Percentiles rank a stretch among this genome's conserved stretches.
Evolutionary conservation across 768 basidiomycete species (phyloP).

Genomic region (Suillus subalutaceus): DNA sequence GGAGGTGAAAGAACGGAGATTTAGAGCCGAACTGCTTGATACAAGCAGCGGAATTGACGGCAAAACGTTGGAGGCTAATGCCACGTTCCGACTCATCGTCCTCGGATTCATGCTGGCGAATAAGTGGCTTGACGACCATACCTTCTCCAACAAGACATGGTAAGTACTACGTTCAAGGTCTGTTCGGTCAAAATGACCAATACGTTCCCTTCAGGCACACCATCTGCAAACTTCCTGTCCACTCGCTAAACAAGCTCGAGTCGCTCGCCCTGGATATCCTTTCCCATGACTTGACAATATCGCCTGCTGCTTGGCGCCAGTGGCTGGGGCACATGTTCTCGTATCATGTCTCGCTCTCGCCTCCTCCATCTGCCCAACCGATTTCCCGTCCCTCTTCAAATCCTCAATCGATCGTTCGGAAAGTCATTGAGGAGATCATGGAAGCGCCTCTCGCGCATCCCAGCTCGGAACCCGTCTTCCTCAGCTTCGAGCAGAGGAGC

Average conservation of each 20-base stretch:
- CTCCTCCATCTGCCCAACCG: conserved; percentile 66
- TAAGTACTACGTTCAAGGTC: conserved; percentile 34
- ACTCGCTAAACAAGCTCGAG: conserved; percentile 71
- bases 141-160: conserved; percentile 91
- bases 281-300: conserved; percentile 68
- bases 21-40: conserved; percentile 66
- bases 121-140: conserved; percentile 89
- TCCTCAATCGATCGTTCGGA: conserved; percentile 69
- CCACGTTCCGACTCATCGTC: conserved; percentile 74
- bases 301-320: conserved; percentile 63
- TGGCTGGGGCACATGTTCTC: conserved; percentile 71
- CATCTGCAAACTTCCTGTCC: conserved; percentile 75
- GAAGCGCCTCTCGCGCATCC: conserved; percentile 44
- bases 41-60: conserved; percentile 41
- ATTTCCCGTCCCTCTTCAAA: conserved; percentile 78
- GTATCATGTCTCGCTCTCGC: conserved; percentile 66
- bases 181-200: conserved; percentile 8
- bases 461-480: conserved; percentile 61
- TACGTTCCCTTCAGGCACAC: conserved; percentile 59
- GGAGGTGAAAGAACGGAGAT: conserved; percentile 62
- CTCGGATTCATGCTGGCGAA: conserved; percentile 86
- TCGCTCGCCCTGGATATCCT: conserved; percentile 72
- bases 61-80: conserved; percentile 56
- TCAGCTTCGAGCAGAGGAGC: conserved; percentile 69
- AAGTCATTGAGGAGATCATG: conserved; percentile 69